Evolutionary conservation across 768 basidiomycete species (phyloP).

Genomic region (Psilocybe cyanescens): DNA sequence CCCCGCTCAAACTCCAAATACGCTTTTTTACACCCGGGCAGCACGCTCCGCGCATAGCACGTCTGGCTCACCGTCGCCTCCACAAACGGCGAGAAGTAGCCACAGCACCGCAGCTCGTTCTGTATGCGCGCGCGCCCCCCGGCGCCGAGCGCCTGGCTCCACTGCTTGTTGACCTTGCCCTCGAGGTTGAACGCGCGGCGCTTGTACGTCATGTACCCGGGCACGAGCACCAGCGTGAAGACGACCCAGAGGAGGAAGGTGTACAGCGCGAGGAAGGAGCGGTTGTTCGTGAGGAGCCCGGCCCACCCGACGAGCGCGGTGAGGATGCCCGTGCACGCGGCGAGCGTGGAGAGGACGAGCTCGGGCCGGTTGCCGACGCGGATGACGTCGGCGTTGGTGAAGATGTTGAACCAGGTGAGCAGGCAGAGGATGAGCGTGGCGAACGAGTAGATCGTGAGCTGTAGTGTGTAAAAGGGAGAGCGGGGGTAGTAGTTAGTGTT

Average conservation of each 20-base stretch:
- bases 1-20: constrained; percentile 60
- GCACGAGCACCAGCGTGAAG: constrained; percentile 70
- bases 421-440: constrained; percentile 64
- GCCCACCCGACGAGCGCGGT: constrained; percentile 78
- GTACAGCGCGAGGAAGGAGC: constrained; percentile 79
- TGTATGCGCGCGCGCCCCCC: constrained; percentile 69
- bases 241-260: constrained; percentile 75
- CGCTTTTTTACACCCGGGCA: constrained; percentile 78
- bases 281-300: constrained; percentile 84
- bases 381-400: constrained; percentile 66
- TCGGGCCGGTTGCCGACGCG: constrained; percentile 68
- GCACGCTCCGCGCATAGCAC: constrained; percentile 71
- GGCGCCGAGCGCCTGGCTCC: constrained; percentile 63
- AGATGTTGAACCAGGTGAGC: constrained; percentile 82
- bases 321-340: constrained; percentile 59
- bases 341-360: constrained; percentile 69
- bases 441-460: constrained; percentile 63
- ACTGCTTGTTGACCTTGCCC: constrained; percentile 77
- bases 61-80: constrained; percentile 76
- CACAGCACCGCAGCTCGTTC: constrained; percentile 76
- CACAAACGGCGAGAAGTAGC: constrained; percentile 79
- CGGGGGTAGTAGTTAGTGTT: not conserved
- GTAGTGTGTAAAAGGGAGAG: not conserved
- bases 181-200: constrained; percentile 60
- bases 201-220: constrained; percentile 82